phyloP scores from a whole-genome alignment of 139 green algal species.

The Pseudopediastrum boryanum region DNA sequence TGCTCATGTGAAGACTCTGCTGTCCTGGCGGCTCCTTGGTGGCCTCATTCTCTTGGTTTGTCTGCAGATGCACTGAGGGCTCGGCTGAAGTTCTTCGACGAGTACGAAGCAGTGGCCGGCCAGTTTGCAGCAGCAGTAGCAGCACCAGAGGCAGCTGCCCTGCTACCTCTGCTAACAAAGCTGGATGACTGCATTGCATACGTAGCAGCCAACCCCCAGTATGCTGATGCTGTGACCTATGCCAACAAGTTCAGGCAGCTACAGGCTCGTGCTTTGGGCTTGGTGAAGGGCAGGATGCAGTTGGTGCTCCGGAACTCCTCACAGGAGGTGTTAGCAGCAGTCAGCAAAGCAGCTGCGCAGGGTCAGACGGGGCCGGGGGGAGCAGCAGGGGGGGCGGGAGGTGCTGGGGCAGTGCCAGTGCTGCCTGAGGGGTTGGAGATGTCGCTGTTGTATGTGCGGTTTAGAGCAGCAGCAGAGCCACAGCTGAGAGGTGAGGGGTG shows the following conservation, averaged over 20 bases:
- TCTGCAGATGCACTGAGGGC: constrained; percentile 72
- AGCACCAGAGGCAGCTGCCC: constrained; percentile 40
- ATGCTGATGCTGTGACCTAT: constrained; percentile 87
- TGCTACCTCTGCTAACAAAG: constrained; percentile 82
- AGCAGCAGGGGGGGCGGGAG: constrained; percentile 53
- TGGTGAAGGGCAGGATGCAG: constrained; percentile 28
- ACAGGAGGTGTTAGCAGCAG: constrained; percentile 19
- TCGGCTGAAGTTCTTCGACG: constrained; percentile 93
- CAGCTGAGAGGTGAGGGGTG: constrained; percentile 64
- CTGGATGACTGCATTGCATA: constrained; percentile 92
- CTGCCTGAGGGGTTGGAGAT: constrained; percentile 81
- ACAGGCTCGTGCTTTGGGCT: constrained; percentile 67
- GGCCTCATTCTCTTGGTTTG: no score
- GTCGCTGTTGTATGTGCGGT: constrained; percentile 93
- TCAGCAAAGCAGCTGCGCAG: neutral
- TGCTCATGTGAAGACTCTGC: no score
- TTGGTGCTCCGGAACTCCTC: constrained; percentile 19
- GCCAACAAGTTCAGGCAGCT: constrained; percentile 88
- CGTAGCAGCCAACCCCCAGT: constrained; percentile 86
- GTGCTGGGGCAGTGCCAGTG: constrained; percentile 27
- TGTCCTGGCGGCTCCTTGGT: no score
- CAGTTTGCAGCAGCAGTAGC: constrained; percentile 45
- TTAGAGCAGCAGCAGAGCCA: constrained; percentile 87
- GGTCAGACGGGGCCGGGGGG: neutral
- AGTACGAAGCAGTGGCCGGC: constrained; percentile 78